Conservation (phyloP, 306 rosid genomes). For the Lotus japonicus region DNA sequence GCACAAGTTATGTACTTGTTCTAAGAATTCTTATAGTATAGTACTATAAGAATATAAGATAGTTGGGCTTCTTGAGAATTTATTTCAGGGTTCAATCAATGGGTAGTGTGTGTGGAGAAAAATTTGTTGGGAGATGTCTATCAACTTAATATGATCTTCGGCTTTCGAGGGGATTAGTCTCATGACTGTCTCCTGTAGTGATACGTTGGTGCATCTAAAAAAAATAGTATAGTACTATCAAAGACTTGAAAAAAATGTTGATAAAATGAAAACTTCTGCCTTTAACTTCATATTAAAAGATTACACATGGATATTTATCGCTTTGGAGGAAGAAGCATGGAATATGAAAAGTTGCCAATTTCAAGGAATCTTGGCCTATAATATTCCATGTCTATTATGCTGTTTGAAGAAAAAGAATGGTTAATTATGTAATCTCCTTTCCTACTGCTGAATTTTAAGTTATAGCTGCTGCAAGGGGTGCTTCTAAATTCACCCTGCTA, state of each 20-base stretch:
- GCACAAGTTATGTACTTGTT: neutral
- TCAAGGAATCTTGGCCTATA: conserved; percentile 2
- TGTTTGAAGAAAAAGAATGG: conserved; percentile 29
- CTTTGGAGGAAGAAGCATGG: conserved; percentile 5
- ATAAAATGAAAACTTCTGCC: neutral
- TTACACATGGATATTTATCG: neutral
- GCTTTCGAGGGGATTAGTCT: no score
- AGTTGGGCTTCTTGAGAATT: no score
- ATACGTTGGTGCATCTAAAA: no score
- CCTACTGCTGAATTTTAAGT: neutral
- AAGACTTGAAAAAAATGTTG: no score
- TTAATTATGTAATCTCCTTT: neutral
- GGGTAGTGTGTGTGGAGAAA: no score
- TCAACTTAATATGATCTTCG: no score
- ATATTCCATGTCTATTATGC: neutral
- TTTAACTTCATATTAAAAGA: neutral
- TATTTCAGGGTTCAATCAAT: no score
- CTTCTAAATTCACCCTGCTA: neutral
- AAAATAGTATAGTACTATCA: no score
- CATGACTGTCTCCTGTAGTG: no score
- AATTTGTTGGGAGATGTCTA: no score
- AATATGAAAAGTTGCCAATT: conserved; percentile 11
- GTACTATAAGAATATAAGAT: no score
- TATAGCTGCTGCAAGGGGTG: neutral
- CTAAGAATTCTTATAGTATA: neutral